Base-by-base conservation (phyloP, 441 rosid species). In the Hypseocharis bilobata region DNA sequence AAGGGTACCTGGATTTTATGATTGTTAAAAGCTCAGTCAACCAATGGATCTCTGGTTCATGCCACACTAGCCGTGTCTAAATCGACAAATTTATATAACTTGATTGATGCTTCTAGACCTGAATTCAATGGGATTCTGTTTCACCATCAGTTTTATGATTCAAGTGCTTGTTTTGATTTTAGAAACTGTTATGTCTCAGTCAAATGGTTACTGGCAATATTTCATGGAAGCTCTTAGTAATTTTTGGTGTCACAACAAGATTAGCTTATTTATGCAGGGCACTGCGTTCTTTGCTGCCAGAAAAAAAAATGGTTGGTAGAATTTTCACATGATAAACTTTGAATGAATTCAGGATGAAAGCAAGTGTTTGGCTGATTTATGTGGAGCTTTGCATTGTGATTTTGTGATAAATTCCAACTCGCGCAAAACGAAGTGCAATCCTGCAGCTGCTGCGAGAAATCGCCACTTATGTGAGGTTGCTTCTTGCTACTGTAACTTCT, bases 321-420 rank as follows among this genome's bases (percentile, higher is more conserved):
- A 42, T n/a, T 17, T 28, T 54, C 16, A 5, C 62, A 57, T 72
- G 49, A 74, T 13, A 64, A 58, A 65, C 63, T 63, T 68, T 73
- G 26, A 59, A 67, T 80, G 66, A 34, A 77, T 79, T 70, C 84
- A 94, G 97, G 86, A 76, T 70, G 77, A 36, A 47, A 76, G 86
- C 57, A 91, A 85, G 79, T 94, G 99, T 86, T 79, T 94, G 69
- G 96, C 99, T 62, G 94, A 94, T 79, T 61, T 88, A 55, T 94
- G 99, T 72, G 99, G 97, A 14, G 96, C 97, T 30, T 71, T 93
- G 84, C 95, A 91, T 77, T 93, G 99, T 74, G 99, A 93, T 79
- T 82, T 66, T 62, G 77, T 82, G 55, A 72, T 86, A 73, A 82
- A 71, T 67, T 78, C 95, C 49, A 88, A 86, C 81, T 77, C 80